phyloP scores from a whole-genome alignment of 495 filamentous ascomycete species.

The Penicillium atrosanguineum region DNA sequence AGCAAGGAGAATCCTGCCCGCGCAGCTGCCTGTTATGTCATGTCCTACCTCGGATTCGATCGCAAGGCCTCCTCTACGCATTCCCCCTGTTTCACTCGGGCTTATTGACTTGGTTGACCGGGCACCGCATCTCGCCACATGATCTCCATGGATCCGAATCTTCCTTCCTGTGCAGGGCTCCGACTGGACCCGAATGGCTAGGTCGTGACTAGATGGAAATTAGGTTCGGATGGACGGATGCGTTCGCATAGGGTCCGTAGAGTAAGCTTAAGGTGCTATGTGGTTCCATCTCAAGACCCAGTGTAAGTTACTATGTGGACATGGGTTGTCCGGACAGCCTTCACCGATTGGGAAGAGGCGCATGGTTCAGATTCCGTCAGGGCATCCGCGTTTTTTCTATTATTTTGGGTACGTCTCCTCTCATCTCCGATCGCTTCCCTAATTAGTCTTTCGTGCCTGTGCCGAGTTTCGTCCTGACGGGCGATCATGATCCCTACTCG shows the following conservation, averaged over 20 bases:
- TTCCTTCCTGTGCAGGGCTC: constrained; percentile 7
- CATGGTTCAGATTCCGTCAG: neutral
- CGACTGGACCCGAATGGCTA: constrained; percentile 4
- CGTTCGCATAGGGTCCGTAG: constrained; percentile 19
- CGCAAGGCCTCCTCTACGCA: neutral
- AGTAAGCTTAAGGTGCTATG: constrained; percentile 15
- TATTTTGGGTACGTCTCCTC: neutral
- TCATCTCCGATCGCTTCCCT: neutral
- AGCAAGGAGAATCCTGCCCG: constrained; percentile 23
- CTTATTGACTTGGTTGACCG: constrained; percentile 19
- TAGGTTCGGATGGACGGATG: constrained; percentile 26
- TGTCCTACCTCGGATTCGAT: constrained; percentile 21
- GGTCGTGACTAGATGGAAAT: constrained; percentile 2
- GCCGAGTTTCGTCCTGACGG: constrained; percentile 6
- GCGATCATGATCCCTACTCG: constrained; percentile 8
- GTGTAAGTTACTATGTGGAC: neutral
- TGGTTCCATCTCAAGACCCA: neutral
- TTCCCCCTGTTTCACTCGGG: constrained; percentile 13
- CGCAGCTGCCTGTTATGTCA: constrained; percentile 22
- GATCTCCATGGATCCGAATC: constrained; percentile 17
- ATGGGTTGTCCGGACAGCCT: neutral
- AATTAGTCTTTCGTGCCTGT: neutral
- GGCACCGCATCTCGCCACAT: constrained; percentile 23
- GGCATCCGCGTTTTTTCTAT: neutral
- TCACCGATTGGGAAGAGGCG: neutral